phyloP scores from a whole-genome alignment of 1,284 basidiomycete species.

The Cryptococcus wingfieldii region DNA sequence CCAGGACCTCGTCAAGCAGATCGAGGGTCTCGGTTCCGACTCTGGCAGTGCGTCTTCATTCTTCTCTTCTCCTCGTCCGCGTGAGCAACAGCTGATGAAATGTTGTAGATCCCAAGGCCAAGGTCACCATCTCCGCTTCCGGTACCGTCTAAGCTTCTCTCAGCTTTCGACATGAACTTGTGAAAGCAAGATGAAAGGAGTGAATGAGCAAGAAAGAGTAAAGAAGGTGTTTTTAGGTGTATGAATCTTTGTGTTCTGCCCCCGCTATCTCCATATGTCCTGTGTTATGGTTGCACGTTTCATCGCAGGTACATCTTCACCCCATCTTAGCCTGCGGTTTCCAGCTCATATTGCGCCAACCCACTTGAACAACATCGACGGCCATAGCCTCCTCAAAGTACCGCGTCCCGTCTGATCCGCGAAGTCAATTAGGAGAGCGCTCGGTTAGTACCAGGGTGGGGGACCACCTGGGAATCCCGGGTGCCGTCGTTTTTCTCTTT shows the following conservation, averaged over 20 bases:
- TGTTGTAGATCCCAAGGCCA: conserved; percentile 41
- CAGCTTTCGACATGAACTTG: not conserved
- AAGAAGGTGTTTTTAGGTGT: not conserved
- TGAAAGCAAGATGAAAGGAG: not conserved
- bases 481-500: no score
- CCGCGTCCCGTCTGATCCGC: no score
- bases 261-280: not conserved
- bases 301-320: no score
- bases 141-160: conserved; percentile 38
- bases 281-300: no score
- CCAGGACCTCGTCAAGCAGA: conserved; percentile 64
- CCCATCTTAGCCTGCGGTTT: no score
- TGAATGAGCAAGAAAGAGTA: not conserved
- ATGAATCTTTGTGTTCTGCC: not conserved
- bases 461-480: no score
- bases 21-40: conserved; percentile 49
- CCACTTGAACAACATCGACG: no score
- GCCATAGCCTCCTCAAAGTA: no score
- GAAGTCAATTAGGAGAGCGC: no score
- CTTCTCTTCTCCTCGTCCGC: not conserved
- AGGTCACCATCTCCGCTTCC: conserved; percentile 46
- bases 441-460: no score
- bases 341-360: no score
- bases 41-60: conserved; percentile 42
- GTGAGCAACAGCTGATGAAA: not conserved